Base-by-base conservation (phyloP, 2,329 filamentous ascomycete species). In the Beauveria bassiana region DNA sequence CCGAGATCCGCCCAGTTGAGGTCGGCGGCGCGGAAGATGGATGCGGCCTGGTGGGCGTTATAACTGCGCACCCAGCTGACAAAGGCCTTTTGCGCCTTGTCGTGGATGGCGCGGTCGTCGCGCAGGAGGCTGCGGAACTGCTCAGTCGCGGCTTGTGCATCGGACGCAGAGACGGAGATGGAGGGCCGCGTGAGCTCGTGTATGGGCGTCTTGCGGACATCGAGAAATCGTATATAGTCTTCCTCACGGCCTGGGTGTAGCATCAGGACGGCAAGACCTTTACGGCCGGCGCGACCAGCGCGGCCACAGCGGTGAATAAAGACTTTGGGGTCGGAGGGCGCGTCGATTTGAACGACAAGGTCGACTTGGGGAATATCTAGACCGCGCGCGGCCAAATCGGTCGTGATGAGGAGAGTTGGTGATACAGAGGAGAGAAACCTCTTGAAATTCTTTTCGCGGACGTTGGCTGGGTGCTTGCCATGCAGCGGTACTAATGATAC, bases 21-120 rank as follows among this genome's bases (percentile, higher is more conserved):
- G 68, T 96, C 91, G 3, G 81, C 73, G 2, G 91, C 79, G 12
- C 89, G 86, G 78, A 99, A 99, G 66, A 99, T 98, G 69, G 91
- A 96, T 63, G 86, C 88, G 1, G 93, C 92, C 66, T 93, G 86
- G 70, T 98, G 95, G 69, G 95, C 96, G 70, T 86, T 89, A 76
- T 98, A 98, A 66, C 90, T 89, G 70, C 92, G 86, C 1, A 96
- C 86, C 90, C 92, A 98, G 70, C 89, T 93, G 24, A 98, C 93
- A 68, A 99, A 98, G 0, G 88, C 95, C 64, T 88, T 86, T 70
- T 96, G 91, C 0, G 89, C 92, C 69, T 96, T 95, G 72, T 97
- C 92, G 71, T 95, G 88, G 12, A 95, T 71, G 3, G 78, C 80
- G 49, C 81, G 76, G 64, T 85, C 83, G 9, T 74, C 67, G 45